Conservation (phyloP, 139 green algal genomes). For the Choricystis sp. region DNA sequence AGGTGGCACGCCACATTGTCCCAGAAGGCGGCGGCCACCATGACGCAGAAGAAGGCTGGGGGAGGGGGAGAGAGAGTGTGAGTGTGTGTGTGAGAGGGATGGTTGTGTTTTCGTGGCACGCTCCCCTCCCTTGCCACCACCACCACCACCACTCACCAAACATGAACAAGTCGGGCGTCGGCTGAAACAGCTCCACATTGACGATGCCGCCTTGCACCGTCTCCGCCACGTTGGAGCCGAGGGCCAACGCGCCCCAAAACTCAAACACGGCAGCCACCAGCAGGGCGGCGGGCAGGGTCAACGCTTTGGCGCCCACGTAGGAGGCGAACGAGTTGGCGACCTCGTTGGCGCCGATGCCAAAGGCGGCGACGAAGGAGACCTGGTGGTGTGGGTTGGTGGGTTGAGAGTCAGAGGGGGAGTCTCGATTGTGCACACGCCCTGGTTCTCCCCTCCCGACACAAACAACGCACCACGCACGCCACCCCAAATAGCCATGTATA, state of each 20-base stretch:
- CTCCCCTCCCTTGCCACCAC: too few relatives aligned
- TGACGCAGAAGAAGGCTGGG: constrained; percentile 41
- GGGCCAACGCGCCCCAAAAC: constrained; percentile 16
- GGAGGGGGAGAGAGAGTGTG: too few relatives aligned
- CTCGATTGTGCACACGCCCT: too few relatives aligned
- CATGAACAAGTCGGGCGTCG: constrained; percentile 32
- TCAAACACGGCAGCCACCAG: constrained; percentile 20
- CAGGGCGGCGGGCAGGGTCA: constrained; percentile 17
- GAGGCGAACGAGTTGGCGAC: constrained; percentile 8
- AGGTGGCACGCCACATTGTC: constrained; percentile 32
- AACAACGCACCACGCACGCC: neutral
- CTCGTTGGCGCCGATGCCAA: constrained; percentile 22
- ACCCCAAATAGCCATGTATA: neutral
- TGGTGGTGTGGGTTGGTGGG: too few relatives aligned
- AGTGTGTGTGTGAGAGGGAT: too few relatives aligned
- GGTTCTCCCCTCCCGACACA: too few relatives aligned
- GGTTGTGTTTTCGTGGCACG: too few relatives aligned
- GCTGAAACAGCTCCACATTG: constrained; percentile 14
- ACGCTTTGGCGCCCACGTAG: constrained; percentile 14
- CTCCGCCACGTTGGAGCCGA: constrained; percentile 26
- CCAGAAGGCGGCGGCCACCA: constrained; percentile 32
- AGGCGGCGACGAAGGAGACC: neutral
- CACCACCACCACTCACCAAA: too few relatives aligned
- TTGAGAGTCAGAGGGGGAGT: too few relatives aligned
- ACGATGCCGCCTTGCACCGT: constrained; percentile 27